Conservation (phyloP, 2,329 filamentous ascomycete genomes). For the Epicoccum sorghinum region DNA sequence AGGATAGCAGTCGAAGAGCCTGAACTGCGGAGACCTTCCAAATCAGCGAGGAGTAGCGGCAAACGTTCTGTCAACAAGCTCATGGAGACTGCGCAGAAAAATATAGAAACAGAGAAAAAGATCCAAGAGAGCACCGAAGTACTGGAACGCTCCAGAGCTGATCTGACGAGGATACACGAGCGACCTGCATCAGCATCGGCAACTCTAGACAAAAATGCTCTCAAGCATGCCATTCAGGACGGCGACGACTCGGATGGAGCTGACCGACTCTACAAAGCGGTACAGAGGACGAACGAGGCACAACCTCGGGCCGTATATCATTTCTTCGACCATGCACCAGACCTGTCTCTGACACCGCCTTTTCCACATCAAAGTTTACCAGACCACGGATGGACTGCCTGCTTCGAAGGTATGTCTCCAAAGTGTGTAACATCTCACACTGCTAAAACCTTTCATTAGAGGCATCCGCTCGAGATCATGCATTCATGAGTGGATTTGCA, state of each 20-base stretch:
- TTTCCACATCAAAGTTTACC: slow-evolving; percentile 34
- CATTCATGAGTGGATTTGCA: slow-evolving; percentile 52
- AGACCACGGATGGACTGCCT: slow-evolving; percentile 39
- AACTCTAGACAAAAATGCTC: slow-evolving; percentile 31
- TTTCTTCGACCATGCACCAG: slow-evolving; percentile 53
- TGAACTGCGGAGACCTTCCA: slow-evolving; percentile 30
- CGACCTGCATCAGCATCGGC: slow-evolving; percentile 11
- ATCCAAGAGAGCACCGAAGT: slow-evolving; percentile 25
- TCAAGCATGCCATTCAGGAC: slow-evolving; percentile 57
- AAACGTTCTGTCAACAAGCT: slow-evolving; percentile 31
- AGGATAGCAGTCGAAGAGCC: slow-evolving; percentile 19
- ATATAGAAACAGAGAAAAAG: slow-evolving; percentile 31
- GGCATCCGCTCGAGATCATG: slow-evolving; percentile 41
- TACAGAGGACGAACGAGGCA: slow-evolving; percentile 66
- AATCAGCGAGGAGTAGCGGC: slow-evolving; percentile 16
- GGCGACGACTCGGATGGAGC: slow-evolving; percentile 73
- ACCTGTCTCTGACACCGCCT: slow-evolving; percentile 1
- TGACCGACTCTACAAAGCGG: slow-evolving; percentile 60
- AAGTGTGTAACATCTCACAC: neutral
- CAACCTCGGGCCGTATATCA: slow-evolving; percentile 60
- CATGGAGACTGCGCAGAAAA: slow-evolving; percentile 32
- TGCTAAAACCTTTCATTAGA: slow-evolving; percentile 24
- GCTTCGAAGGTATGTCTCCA: slow-evolving; percentile 36
- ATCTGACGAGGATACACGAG: slow-evolving; percentile 30
- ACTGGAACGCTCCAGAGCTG: slow-evolving; percentile 20